Evolutionary conservation across 2,329 filamentous ascomycete genomes (phyloP).

Genomic region (Fusarium napiforme): DNA sequence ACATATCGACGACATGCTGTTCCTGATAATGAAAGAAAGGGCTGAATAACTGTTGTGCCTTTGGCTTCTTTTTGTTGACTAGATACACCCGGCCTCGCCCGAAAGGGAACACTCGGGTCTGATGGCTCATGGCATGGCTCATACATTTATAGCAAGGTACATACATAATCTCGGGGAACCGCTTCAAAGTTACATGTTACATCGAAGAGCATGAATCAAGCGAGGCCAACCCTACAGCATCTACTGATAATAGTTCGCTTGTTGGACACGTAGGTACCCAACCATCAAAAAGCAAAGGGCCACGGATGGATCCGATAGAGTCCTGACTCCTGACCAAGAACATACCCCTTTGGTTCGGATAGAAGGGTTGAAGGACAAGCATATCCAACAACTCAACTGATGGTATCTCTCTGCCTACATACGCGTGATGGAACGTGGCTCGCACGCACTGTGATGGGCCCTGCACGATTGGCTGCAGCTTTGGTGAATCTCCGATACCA

Average conservation of each 20-base stretch:
- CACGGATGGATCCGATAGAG: not conserved
- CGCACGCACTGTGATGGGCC: constrained; percentile 34
- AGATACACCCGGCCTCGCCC: constrained; percentile 32
- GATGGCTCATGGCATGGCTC: constrained; percentile 21
- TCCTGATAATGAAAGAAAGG: not conserved
- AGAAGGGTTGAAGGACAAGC: constrained; percentile 36
- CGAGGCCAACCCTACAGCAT: constrained; percentile 22
- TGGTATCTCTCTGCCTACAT: constrained; percentile 6
- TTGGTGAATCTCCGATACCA: constrained; percentile 37
- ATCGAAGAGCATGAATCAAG: constrained; percentile 25
- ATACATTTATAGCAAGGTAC: not conserved
- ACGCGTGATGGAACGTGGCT: constrained; percentile 21
- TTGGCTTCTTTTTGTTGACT: constrained; percentile 31
- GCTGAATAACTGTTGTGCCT: constrained; percentile 6
- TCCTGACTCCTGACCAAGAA: not conserved
- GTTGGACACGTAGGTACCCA: constrained; percentile 6
- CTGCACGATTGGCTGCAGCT: constrained; percentile 34
- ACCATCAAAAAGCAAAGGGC: constrained; percentile 11
- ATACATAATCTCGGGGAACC: constrained; percentile 32
- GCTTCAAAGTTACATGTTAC: constrained; percentile 23
- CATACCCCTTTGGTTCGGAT: constrained; percentile 26
- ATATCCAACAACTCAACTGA: constrained; percentile 33
- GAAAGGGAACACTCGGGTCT: constrained; percentile 24
- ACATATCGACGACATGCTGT: constrained; percentile 5
- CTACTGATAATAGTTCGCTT: constrained; percentile 11